Evolutionary conservation across 768 basidiomycete species (phyloP).

Genomic region (Tephrocybe sp.): DNA sequence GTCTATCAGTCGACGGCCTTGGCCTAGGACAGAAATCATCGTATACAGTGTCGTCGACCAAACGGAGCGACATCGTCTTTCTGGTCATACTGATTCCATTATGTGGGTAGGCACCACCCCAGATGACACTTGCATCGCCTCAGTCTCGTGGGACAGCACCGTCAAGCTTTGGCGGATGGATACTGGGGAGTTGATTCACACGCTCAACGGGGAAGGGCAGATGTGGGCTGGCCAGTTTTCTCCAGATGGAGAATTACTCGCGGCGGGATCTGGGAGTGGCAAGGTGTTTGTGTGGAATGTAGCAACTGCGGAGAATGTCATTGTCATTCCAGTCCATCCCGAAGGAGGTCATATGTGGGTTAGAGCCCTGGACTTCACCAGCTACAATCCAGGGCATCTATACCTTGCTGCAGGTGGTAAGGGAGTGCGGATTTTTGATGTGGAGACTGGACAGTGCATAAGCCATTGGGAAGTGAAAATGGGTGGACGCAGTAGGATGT

Average conservation of each 20-base stretch:
- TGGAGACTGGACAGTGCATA: not conserved
- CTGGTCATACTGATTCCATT: not conserved
- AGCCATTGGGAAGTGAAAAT: not conserved
- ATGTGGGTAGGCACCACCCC: constrained; percentile 1
- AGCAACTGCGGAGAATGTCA: not conserved
- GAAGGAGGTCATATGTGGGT: not conserved
- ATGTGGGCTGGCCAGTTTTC: not conserved
- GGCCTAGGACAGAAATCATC: not conserved
- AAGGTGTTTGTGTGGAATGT: not conserved
- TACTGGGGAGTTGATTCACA: not conserved
- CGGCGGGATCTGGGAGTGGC: not conserved
- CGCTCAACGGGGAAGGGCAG: not conserved
- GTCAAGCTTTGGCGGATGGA: not conserved
- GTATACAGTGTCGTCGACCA: not conserved
- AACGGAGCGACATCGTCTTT: not conserved
- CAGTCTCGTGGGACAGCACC: not conserved
- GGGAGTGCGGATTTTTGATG: not conserved
- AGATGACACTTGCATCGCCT: not conserved
- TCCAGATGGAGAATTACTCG: not conserved
- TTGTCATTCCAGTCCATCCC: no score
- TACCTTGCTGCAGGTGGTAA: not conserved
- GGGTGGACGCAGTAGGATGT: not conserved
- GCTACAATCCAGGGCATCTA: not conserved
- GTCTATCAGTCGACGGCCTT: not conserved
- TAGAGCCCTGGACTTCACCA: not conserved